Evolutionary conservation across 257 asterid genomes (phyloP).

Genomic region (Solanum paucissectum): DNA sequence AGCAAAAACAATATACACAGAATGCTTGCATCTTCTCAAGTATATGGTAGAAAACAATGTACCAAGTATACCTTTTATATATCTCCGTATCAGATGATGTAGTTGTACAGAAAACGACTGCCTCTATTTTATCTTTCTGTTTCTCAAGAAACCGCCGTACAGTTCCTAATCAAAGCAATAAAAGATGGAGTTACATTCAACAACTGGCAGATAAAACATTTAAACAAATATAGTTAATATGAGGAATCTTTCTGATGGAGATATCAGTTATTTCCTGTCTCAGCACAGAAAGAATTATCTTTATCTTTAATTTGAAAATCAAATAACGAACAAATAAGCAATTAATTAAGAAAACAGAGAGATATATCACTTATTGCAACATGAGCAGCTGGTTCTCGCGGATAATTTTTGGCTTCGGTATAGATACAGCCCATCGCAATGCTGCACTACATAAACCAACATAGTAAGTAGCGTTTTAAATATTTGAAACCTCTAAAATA

Average conservation of each 20-base stretch:
- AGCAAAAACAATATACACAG: background rate
- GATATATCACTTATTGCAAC: constrained; percentile 81
- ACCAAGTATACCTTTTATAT: constrained; percentile 62
- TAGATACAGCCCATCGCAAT: constrained; percentile 94
- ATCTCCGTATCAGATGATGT: constrained; percentile 88
- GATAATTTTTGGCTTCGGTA: constrained; percentile 89
- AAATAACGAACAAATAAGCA: background rate
- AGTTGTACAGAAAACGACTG: constrained; percentile 72
- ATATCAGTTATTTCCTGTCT: background rate
- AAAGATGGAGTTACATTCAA: background rate
- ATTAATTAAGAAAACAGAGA: background rate
- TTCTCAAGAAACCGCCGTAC: constrained; percentile 92
- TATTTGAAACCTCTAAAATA: background rate
- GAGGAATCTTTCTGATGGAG: background rate
- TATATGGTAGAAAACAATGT: background rate
- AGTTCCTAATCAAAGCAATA: constrained; percentile 52
- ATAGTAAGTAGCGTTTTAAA: background rate
- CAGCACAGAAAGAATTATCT: background rate
- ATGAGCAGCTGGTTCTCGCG: constrained; percentile 99
- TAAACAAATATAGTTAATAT: background rate
- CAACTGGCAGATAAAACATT: background rate
- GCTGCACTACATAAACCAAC: constrained; percentile 38
- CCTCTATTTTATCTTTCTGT: constrained; percentile 70
- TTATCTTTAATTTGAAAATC: background rate
- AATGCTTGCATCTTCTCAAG: background rate